Percentiles rank a stretch among this genome's conserved stretches.
Conservation (phyloP, 2,329 filamentous ascomycete species). For the Apiospora sp. region DNA sequence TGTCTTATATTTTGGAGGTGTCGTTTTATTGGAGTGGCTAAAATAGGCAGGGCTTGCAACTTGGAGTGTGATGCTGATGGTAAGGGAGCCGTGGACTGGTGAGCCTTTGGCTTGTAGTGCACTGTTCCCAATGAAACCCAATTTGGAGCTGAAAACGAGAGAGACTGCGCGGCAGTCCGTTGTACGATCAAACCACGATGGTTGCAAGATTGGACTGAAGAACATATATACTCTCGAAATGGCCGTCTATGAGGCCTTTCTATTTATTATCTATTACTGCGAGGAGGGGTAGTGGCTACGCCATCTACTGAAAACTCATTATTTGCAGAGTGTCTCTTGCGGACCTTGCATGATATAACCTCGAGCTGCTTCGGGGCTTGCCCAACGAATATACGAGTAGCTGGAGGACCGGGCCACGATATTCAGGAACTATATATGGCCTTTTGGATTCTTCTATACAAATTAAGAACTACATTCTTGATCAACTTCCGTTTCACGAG, state of each 20-base stretch:
- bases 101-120: not conserved
- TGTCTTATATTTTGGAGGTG: not conserved
- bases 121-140: not conserved
- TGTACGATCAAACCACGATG: not conserved
- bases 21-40: not conserved
- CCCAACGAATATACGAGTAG: not conserved
- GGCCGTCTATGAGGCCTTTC: not conserved
- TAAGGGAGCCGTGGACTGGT: not conserved
- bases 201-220: not conserved
- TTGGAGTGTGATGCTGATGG: not conserved
- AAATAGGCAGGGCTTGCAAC: not conserved
- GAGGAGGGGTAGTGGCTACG: not conserved
- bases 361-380: not conserved
- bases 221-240: not conserved
- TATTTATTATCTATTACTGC: not conserved
- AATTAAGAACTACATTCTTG: not conserved
- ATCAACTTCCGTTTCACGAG: not conserved
- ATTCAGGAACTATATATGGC: not conserved
- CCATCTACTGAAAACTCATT: not conserved
- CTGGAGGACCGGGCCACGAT: not conserved
- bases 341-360: not conserved
- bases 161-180: not conserved
- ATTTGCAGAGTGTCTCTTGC: not conserved
- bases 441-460: conserved; percentile 5
- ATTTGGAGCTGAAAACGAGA: not conserved